Evolutionary conservation across 768 basidiomycete genomes (phyloP).

Genomic region (Russula sp.): DNA sequence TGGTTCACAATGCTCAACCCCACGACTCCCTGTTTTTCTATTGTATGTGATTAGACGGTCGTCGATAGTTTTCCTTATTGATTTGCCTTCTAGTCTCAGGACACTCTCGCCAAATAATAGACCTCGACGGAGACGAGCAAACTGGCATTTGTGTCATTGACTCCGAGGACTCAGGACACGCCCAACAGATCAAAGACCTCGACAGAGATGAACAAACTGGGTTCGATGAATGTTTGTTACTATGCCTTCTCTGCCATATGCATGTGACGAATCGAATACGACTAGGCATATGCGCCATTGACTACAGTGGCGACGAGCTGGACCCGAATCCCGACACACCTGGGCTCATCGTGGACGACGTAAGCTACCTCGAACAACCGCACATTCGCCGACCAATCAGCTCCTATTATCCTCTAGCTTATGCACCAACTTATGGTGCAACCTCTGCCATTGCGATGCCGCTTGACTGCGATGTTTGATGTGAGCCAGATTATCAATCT

Average conservation of each 20-base stretch:
- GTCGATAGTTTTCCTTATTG: neutral
- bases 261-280: neutral
- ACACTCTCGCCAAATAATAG: neutral
- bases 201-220: neutral
- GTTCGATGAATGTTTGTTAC: neutral
- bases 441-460: neutral
- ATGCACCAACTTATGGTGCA: neutral
- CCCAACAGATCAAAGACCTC: neutral
- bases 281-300: neutral
- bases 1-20: neutral
- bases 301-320: neutral
- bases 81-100: neutral
- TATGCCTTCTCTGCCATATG: neutral
- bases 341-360: slow-evolving; percentile 1
- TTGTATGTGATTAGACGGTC: neutral
- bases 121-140: neutral
- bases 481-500: neutral
- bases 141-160: no score
- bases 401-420: neutral
- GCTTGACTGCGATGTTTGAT: neutral
- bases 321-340: neutral
- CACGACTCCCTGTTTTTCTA: neutral
- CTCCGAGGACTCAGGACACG: neutral
- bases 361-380: neutral
- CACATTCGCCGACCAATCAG: neutral